These are phyloP conservation scores for Rehmannia glutinosa DNA, from an alignment of 257 asterid genomes.

Conservation along the genomic window DNA sequence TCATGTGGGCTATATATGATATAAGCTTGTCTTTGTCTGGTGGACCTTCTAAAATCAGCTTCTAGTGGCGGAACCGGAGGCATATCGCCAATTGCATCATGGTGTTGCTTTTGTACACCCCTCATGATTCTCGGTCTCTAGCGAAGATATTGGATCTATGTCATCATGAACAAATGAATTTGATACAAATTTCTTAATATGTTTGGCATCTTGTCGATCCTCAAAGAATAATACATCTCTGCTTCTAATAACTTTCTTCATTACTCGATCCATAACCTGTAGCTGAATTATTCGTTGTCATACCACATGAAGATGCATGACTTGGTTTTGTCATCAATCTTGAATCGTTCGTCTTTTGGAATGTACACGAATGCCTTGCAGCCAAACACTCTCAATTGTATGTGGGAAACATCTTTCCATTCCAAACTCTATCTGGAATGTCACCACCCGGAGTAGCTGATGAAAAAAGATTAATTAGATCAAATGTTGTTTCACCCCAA, in stretches of 20 bases:
- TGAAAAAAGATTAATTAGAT: not conserved
- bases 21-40: too few relatives aligned
- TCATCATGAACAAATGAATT: too few relatives aligned
- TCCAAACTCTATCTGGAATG: not conserved
- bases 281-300: not conserved
- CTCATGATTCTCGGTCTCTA: too few relatives aligned
- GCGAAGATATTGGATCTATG: too few relatives aligned
- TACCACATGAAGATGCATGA: not conserved
- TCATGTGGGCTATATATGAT: too few relatives aligned
- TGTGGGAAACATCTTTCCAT: not conserved
- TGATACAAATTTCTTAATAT: too few relatives aligned
- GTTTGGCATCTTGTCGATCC: not conserved
- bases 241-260: not conserved
- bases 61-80: too few relatives aligned
- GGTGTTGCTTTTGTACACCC: too few relatives aligned
- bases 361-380: not conserved
- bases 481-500: not conserved
- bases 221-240: not conserved
- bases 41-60: too few relatives aligned
- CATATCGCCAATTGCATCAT: too few relatives aligned
- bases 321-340: not conserved
- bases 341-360: not conserved
- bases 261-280: not conserved
- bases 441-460: not conserved
- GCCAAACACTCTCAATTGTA: not conserved